These are phyloP conservation scores for Spiraea crenata DNA, from an alignment of 331 rosid species.

Conservation along the genomic window DNA sequence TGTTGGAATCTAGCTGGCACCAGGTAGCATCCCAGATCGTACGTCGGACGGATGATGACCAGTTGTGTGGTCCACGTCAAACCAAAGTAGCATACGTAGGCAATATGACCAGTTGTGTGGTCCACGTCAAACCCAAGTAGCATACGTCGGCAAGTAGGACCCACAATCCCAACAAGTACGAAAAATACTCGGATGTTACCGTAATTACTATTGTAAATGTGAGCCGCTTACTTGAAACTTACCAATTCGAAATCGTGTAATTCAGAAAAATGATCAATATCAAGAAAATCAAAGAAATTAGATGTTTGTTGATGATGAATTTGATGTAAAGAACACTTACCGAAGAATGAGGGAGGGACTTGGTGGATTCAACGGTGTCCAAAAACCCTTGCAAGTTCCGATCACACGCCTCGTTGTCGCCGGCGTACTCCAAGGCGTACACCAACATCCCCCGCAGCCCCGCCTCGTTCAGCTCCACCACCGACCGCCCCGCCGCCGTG, in stretches of 20 bases:
- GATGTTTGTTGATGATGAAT: too few species aligned
- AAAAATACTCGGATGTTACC: too few species aligned
- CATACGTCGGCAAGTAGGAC: background rate
- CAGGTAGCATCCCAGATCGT: too few species aligned
- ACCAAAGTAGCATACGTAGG: background rate
- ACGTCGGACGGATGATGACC: too few species aligned
- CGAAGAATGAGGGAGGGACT: constrained; percentile 67
- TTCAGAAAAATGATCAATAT: too few species aligned
- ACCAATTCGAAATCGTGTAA: too few species aligned
- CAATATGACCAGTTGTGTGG: too few species aligned
- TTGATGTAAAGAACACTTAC: constrained; percentile 40
- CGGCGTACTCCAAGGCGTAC: constrained; percentile 76
- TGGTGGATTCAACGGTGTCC: constrained; percentile 50
- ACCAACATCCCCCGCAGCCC: constrained; percentile 80
- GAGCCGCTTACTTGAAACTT: too few species aligned
- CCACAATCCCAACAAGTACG: background rate
- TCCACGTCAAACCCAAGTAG: constrained; percentile 1
- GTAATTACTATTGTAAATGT: too few species aligned
- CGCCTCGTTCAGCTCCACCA: constrained; percentile 32
- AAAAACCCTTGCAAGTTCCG: constrained; percentile 55
- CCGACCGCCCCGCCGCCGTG: constrained; percentile 36
- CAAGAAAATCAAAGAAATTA: background rate
- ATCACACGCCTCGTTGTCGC: constrained; percentile 59
- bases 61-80: background rate
- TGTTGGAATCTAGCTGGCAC: too few species aligned